Percentiles rank a stretch among this genome's conserved stretches.
These are phyloP conservation scores for Candida vartiovaarae DNA, from an alignment of 805 yeast species.

Conservation along the genomic window DNA sequence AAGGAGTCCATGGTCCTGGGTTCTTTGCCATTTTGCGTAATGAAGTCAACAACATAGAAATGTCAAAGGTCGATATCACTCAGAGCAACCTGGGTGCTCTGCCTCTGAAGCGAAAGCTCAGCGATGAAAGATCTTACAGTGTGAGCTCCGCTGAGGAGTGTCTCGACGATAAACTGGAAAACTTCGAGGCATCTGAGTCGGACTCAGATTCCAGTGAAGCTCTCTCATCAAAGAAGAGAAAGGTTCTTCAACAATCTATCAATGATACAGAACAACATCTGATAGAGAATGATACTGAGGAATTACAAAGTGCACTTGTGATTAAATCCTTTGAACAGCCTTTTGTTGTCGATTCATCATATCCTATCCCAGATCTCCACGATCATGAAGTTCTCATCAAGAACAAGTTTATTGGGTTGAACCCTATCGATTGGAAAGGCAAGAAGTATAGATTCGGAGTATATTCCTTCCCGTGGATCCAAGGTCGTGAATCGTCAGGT, in stretches of 20 bases:
- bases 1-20: too few relatives aligned
- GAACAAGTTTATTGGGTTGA: conserved; percentile 33
- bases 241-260: background rate
- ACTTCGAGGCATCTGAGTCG: conserved; percentile 5
- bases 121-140: conserved; percentile 16
- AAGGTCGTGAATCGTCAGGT: conserved; percentile 42
- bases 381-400: conserved; percentile 26
- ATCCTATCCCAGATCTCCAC: conserved; percentile 19
- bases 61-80: background rate
- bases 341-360: conserved; percentile 11
- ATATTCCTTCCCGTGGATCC: conserved; percentile 43
- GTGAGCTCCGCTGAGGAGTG: conserved; percentile 15
- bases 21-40: too few relatives aligned
- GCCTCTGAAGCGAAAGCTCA: conserved; percentile 15
- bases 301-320: conserved; percentile 20
- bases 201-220: conserved; percentile 7
- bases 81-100: background rate
- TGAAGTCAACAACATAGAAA: too few relatives aligned
- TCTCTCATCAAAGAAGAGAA: conserved; percentile 3
- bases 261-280: conserved; percentile 7
- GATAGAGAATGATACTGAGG: conserved; percentile 6
- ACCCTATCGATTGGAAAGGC: conserved; percentile 46
- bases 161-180: conserved; percentile 16
- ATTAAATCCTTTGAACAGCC: conserved; percentile 23
- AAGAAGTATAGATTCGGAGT: conserved; percentile 39